Evolutionary conservation across 108 stramenopile species (phyloP).

Genomic region (Fistulifera pelliculosa): DNA sequence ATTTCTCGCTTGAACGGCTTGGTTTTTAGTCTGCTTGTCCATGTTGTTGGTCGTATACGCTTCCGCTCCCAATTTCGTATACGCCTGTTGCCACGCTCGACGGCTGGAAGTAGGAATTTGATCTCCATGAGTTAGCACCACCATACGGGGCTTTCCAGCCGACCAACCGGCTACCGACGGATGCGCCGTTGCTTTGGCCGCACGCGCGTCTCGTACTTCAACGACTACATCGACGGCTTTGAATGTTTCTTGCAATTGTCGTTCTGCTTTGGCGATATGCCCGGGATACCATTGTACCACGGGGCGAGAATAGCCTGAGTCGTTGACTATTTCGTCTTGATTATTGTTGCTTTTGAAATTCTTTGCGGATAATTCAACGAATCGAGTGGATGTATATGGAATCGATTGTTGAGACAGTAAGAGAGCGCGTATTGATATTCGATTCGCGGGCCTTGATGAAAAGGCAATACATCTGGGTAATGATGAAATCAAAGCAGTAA

Average conservation of each 20-base stretch:
- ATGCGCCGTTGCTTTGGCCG: slow-evolving; percentile 89
- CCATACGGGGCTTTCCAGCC: slow-evolving; percentile 81
- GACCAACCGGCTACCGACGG: slow-evolving; percentile 85
- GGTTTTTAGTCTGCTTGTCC: slow-evolving; percentile 53
- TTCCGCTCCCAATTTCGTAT: slow-evolving; percentile 51
- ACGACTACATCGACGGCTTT: slow-evolving; percentile 93
- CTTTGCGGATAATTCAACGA: too few relatives aligned
- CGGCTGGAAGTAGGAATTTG: slow-evolving; percentile 51
- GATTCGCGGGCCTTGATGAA: too few relatives aligned
- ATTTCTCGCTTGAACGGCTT: slow-evolving; percentile 45
- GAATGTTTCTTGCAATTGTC: slow-evolving; percentile 82
- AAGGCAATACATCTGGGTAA: too few relatives aligned
- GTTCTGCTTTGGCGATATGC: slow-evolving; percentile 96
- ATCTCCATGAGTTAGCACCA: slow-evolving; percentile 85
- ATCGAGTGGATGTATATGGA: too few relatives aligned
- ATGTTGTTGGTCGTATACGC: slow-evolving; percentile 18
- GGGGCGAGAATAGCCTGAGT: slow-evolving; percentile 54
- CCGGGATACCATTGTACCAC: slow-evolving; percentile 94
- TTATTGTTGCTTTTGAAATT: too few relatives aligned
- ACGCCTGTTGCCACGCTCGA: slow-evolving; percentile 60
- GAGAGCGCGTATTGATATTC: too few relatives aligned
- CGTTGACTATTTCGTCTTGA: too few relatives aligned
- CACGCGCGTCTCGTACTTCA: slow-evolving; percentile 94
- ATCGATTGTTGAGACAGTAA: too few relatives aligned
- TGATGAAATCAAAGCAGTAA: too few relatives aligned